Base-by-base conservation (phyloP, 495 filamentous ascomycete genomes). In the Aspergillus panamensis region DNA sequence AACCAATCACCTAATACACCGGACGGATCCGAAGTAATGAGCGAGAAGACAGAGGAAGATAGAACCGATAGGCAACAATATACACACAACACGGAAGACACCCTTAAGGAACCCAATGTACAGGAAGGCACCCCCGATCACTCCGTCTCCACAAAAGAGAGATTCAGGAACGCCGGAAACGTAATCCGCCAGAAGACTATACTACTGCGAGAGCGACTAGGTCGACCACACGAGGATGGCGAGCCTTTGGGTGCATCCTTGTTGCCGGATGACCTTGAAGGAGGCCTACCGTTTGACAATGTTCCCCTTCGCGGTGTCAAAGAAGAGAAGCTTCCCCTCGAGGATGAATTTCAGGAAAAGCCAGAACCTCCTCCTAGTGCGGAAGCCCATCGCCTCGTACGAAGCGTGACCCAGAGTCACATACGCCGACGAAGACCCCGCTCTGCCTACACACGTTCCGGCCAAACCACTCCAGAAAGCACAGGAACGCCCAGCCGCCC, bases 321-420 rank as follows among this genome's bases (percentile, higher is more conserved):
- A 14, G 64, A 69, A 37, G 60, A 66, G 20, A 64, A 70, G 13
- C 61, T 55, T 2, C 39, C 55, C 7, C 31, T 66, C 31, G 64
- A 70, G 29, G 59, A 53, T 16, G 51, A 45, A 6, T 17, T 58
- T 9, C 45, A 25, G 0, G 66, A 68, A 8, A 62, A 68, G n/a
- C 39, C 64, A 13, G 61, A 68, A 45, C 61, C 69, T 4, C 55
- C 69, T 1, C 63, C 73, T 8, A 72, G 69, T 40, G 66, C 73
- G 0, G 76, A 76, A 57, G 76, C 74, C 4, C 74, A 78, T 64
- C 73, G 74, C 33, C 68, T 76, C 4, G 73, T 78, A 32, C 76
- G 73, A 51, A 69, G 63, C n/a, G 69, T 75, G 58, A 75, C 71
- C 43, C 63, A 66, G 64, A 57, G 48, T 21, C 64, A 70, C 37